These are phyloP conservation scores for Thamnidium elegans DNA, from an alignment of 192 early-diverging fungal species.

Conservation along the genomic window DNA sequence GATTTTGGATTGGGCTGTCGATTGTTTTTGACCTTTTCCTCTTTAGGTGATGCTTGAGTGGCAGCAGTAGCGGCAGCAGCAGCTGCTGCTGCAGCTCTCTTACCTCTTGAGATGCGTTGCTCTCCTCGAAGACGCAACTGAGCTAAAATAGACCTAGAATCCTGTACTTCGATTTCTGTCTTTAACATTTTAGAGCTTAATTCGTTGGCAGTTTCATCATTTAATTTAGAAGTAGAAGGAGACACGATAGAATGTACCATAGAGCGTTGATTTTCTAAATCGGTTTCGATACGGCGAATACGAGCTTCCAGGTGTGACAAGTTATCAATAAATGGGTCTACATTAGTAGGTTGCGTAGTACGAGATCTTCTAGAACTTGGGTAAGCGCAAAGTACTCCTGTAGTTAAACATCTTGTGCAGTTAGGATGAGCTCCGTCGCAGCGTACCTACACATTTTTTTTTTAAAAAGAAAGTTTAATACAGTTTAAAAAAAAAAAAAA, in stretches of 20 bases:
- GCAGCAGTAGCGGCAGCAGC: not conserved
- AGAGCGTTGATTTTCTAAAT: constrained; percentile 20
- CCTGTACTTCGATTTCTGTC: constrained; percentile 36
- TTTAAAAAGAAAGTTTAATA: too few relatives aligned
- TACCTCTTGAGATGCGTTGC: constrained; percentile 26
- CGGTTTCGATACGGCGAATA: constrained; percentile 27
- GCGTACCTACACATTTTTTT: constrained; percentile 13
- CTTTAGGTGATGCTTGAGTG: not conserved
- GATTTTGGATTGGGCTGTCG: too few relatives aligned
- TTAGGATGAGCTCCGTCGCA: constrained; percentile 31
- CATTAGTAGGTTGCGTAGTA: constrained; percentile 25
- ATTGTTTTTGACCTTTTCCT: not conserved
- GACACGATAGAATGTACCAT: constrained; percentile 22
- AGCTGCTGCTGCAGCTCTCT: constrained; percentile 20
- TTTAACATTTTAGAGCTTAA: constrained; percentile 11
- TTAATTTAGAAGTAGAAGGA: not conserved
- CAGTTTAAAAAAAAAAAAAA: too few relatives aligned
- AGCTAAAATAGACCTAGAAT: constrained; percentile 34
- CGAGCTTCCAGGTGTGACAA: constrained; percentile 25
- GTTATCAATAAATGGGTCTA: constrained; percentile 36
- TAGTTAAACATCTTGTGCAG: constrained; percentile 22
- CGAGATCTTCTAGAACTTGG: constrained; percentile 26
- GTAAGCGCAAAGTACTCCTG: constrained; percentile 24
- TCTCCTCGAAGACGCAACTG: constrained; percentile 34
- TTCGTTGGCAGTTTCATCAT: too few relatives aligned